These are phyloP conservation scores for Brassica balearica DNA, from an alignment of 441 rosid species.

Conservation along the genomic window DNA sequence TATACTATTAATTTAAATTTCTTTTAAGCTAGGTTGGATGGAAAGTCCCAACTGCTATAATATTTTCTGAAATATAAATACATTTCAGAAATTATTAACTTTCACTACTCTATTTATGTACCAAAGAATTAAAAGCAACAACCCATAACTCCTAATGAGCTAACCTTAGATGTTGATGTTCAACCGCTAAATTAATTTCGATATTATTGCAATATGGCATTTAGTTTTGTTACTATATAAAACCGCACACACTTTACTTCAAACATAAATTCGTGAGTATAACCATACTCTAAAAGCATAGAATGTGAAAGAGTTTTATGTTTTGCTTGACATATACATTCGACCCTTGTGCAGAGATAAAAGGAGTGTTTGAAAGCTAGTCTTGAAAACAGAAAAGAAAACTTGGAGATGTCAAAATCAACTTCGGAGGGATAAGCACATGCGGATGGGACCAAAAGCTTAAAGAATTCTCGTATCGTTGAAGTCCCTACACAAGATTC, in stretches of 20 bases:
- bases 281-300: constrained; percentile 2
- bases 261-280: neutral
- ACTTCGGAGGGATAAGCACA: constrained; percentile 40
- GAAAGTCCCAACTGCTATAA: constrained; percentile 22
- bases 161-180: constrained; percentile 36
- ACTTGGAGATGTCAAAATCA: constrained; percentile 40
- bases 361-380: neutral
- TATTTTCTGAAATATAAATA: neutral
- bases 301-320: neutral
- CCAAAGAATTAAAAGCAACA: constrained; percentile 12
- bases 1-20: neutral
- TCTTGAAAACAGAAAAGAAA: constrained; percentile 10
- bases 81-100: constrained; percentile 3
- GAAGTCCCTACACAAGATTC: constrained; percentile 30
- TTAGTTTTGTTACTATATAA: constrained; percentile 25
- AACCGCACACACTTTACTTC: constrained; percentile 19
- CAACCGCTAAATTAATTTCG: constrained; percentile 30
- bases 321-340: constrained; percentile 19
- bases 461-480: constrained; percentile 42
- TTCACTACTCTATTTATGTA: constrained; percentile 13
- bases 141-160: constrained; percentile 28
- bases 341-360: neutral
- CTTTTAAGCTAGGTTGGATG: neutral
- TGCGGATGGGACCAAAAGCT: constrained; percentile 39
- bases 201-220: constrained; percentile 14